phyloP scores from a whole-genome alignment of 805 yeast genomes.

The Candida loeiensis region DNA sequence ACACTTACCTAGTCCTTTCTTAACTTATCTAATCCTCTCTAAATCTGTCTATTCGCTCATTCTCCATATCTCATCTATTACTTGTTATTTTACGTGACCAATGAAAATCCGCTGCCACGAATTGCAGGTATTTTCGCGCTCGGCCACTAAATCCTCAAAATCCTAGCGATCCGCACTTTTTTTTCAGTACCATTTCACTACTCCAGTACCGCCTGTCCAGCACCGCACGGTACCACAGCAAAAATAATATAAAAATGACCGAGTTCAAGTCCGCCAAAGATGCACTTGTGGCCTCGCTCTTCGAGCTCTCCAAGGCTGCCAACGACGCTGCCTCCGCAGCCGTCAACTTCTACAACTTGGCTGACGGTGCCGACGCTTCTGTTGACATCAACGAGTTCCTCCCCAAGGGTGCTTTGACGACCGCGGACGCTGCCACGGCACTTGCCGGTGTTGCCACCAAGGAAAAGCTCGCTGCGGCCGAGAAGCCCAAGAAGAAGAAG shows the following conservation, averaged over 20 bases:
- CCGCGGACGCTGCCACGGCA: conserved; percentile 14
- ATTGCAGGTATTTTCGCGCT: neutral
- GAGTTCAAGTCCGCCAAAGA: conserved; percentile 22
- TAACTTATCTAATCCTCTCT: too few relatives aligned
- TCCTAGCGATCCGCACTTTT: conserved; percentile 9
- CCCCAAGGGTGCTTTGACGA: conserved; percentile 8
- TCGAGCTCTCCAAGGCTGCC: conserved; percentile 83
- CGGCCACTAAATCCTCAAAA: conserved; percentile 6
- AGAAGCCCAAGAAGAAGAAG: conserved; percentile 44
- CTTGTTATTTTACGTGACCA: neutral
- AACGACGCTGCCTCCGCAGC: conserved; percentile 79
- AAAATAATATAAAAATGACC: conserved; percentile 11
- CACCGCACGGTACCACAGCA: conserved; percentile 3
- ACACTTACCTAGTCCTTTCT: too few relatives aligned
- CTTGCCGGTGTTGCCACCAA: conserved; percentile 15
- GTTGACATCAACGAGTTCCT: neutral
- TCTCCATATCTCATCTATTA: too few relatives aligned
- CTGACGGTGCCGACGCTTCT: conserved; percentile 35
- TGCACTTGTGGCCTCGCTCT: conserved; percentile 67
- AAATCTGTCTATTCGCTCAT: too few relatives aligned
- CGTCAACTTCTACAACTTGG: conserved; percentile 65
- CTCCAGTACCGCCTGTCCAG: conserved; percentile 1
- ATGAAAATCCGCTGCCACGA: neutral
- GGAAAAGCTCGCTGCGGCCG: conserved; percentile 17
- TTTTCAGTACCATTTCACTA: conserved; percentile 4